phyloP scores from a whole-genome alignment of 2,329 filamentous ascomycete genomes.

The Diaporthe eres region DNA sequence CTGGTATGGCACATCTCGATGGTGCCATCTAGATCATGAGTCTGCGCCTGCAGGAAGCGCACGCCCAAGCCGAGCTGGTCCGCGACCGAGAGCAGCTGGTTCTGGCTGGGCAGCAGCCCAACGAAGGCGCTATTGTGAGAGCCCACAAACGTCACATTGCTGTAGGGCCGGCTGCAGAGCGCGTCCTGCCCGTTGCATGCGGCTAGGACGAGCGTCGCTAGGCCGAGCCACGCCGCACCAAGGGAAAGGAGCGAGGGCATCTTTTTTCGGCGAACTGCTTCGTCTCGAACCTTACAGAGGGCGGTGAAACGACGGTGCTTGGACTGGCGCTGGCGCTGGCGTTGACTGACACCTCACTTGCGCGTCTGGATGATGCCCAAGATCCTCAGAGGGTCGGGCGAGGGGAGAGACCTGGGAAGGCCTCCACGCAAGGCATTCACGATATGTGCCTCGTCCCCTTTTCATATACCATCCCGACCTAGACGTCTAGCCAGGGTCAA shows the following conservation, averaged over 20 bases:
- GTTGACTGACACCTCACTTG: conserved; percentile 2
- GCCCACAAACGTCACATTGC: conserved; percentile 72
- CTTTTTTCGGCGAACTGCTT: not conserved
- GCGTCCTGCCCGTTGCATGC: conserved; percentile 71
- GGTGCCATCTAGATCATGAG: conserved; percentile 65
- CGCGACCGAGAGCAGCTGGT: conserved; percentile 72
- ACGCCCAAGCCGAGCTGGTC: conserved; percentile 73
- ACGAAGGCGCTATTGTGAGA: conserved; percentile 78
- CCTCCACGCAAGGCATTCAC: not conserved
- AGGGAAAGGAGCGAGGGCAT: conserved; percentile 25
- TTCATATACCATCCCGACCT: conserved; percentile 14
- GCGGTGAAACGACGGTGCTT: conserved; percentile 18
- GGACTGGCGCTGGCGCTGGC: not conserved
- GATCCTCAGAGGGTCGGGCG: not conserved
- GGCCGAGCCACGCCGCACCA: conserved; percentile 12
- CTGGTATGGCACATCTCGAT: conserved; percentile 76
- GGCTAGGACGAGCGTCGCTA: conserved; percentile 28
- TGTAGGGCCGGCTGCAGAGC: conserved; percentile 70
- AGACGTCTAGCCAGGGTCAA: not conserved
- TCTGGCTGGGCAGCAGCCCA: conserved; percentile 66
- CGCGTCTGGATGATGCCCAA: conserved; percentile 23
- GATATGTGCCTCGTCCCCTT: not conserved
- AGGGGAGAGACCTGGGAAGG: not conserved
- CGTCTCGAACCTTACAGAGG: not conserved
- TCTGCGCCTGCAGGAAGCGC: conserved; percentile 75